A percentile compares a stretch with the other conserved stretches of the same genome.
phyloP scores from a whole-genome alignment of 2,329 filamentous ascomycete genomes.

The Tolypocladium inflatum region DNA sequence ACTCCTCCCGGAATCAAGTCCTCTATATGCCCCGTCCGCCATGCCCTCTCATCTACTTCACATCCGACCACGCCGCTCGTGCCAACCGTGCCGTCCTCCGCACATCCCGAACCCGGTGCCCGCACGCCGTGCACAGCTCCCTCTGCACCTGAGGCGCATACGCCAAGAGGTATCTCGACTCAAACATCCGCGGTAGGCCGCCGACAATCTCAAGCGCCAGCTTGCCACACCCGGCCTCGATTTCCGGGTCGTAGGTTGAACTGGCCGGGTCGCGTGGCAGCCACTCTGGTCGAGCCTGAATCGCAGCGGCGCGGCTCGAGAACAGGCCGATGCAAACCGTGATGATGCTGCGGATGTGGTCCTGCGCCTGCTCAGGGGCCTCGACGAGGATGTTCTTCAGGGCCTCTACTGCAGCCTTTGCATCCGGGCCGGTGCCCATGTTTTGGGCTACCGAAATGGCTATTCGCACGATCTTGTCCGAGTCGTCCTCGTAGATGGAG shows the following conservation, averaged over 20 bases:
- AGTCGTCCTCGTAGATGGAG: slow-evolving; percentile 42
- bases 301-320: slow-evolving; percentile 16
- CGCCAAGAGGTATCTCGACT: slow-evolving; percentile 34
- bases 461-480: slow-evolving; percentile 35
- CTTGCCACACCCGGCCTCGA: slow-evolving; percentile 31
- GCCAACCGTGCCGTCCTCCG: slow-evolving; percentile 39
- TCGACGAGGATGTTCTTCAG: slow-evolving; percentile 37
- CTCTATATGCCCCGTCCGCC: neutral
- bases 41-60: slow-evolving; percentile 15
- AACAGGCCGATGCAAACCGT: slow-evolving; percentile 32
- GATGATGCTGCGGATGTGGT: slow-evolving; percentile 40
- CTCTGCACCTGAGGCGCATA: slow-evolving; percentile 34
- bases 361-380: slow-evolving; percentile 33
- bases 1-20: neutral
- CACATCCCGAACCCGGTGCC: slow-evolving; percentile 43
- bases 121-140: slow-evolving; percentile 40
- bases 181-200: slow-evolving; percentile 37
- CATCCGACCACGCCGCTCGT: slow-evolving; percentile 37
- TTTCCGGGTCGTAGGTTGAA: slow-evolving; percentile 7
- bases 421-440: slow-evolving; percentile 31
- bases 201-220: slow-evolving; percentile 37
- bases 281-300: slow-evolving; percentile 16
- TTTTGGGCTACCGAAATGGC: slow-evolving; percentile 37
- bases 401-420: slow-evolving; percentile 36
- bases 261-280: slow-evolving; percentile 16